Evolutionary conservation across 1,284 basidiomycete genomes (phyloP).

Genomic region (Cutaneotrichosporon spelunceum): DNA sequence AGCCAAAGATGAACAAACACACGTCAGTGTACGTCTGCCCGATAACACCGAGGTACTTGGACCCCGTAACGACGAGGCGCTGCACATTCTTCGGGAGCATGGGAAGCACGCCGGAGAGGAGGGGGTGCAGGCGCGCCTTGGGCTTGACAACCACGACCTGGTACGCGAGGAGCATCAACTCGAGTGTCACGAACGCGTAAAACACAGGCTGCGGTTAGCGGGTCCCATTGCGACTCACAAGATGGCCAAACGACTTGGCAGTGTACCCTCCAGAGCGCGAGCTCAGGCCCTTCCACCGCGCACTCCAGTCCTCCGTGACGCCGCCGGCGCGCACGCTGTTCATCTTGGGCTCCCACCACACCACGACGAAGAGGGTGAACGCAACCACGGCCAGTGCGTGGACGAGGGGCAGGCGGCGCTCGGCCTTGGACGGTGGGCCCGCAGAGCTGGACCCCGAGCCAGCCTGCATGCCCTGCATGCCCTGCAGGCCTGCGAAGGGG

Average conservation of each 20-base stretch:
- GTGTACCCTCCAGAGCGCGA: conserved; percentile 3
- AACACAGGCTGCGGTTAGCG: conserved; percentile 47
- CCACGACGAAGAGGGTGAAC: conserved; percentile 40
- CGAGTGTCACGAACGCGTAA: conserved; percentile 50
- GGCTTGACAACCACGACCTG: conserved; percentile 45
- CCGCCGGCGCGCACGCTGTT: conserved; percentile 16
- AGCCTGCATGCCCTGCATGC: conserved; percentile 21
- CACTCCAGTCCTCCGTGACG: conserved; percentile 14
- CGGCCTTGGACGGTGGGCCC: conserved; percentile 20
- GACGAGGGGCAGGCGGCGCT: conserved; percentile 42
- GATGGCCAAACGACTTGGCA: conserved; percentile 16
- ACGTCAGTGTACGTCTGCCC: conserved; percentile 48
- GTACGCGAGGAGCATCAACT: conserved; percentile 48
- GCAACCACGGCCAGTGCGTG: conserved; percentile 40
- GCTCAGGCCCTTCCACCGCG: conserved; percentile 20
- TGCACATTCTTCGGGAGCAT: conserved; percentile 46
- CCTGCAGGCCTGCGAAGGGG: conserved; percentile 17
- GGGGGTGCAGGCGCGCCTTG: conserved; percentile 44
- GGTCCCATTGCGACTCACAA: conserved; percentile 19
- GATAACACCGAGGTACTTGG: conserved; percentile 40
- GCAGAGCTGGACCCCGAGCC: no score
- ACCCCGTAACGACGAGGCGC: conserved; percentile 38
- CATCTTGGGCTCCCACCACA: conserved; percentile 50
- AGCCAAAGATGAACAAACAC: conserved; percentile 43
- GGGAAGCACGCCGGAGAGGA: conserved; percentile 48